phyloP scores from a whole-genome alignment of 2,329 filamentous ascomycete species.

The Pestalotiopsis sp. region DNA sequence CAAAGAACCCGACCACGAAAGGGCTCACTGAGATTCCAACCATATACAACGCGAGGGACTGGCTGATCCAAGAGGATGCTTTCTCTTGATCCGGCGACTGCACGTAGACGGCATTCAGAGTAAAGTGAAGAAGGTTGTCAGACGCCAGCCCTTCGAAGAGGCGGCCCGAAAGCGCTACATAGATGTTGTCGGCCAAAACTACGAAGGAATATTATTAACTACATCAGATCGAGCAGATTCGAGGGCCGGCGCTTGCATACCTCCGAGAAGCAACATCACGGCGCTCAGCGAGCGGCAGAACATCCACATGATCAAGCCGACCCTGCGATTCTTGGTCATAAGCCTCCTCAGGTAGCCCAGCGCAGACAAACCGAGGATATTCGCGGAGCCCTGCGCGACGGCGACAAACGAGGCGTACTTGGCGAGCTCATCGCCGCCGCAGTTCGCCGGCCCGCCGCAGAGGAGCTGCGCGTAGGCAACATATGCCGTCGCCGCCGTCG shows the following conservation, averaged over 20 bases:
- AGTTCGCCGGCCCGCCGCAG: not conserved
- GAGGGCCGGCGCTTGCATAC: not conserved
- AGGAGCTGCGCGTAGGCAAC: not conserved
- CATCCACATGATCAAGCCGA: not conserved
- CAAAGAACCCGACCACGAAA: conserved; percentile 13
- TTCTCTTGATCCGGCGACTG: not conserved
- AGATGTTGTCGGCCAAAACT: conserved; percentile 13
- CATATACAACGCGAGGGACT: conserved; percentile 20
- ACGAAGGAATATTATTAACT: not conserved
- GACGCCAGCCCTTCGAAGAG: conserved; percentile 22
- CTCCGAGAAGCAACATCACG: not conserved
- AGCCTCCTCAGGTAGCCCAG: not conserved
- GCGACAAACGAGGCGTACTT: not conserved
- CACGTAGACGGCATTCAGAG: conserved; percentile 16
- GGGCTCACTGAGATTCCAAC: conserved; percentile 19
- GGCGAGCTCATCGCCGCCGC: not conserved
- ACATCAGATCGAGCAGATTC: not conserved
- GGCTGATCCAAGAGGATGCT: conserved; percentile 15
- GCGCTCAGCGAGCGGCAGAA: not conserved
- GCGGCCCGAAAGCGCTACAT: conserved; percentile 15
- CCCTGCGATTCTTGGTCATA: not conserved
- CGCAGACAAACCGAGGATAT: not conserved
- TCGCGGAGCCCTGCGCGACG: not conserved
- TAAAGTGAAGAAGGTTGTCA: conserved; percentile 22
- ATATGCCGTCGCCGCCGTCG: conserved; percentile 1